Base-by-base conservation (phyloP, 192 early-diverging fungal genomes). In the Coemansia sp. region DNA sequence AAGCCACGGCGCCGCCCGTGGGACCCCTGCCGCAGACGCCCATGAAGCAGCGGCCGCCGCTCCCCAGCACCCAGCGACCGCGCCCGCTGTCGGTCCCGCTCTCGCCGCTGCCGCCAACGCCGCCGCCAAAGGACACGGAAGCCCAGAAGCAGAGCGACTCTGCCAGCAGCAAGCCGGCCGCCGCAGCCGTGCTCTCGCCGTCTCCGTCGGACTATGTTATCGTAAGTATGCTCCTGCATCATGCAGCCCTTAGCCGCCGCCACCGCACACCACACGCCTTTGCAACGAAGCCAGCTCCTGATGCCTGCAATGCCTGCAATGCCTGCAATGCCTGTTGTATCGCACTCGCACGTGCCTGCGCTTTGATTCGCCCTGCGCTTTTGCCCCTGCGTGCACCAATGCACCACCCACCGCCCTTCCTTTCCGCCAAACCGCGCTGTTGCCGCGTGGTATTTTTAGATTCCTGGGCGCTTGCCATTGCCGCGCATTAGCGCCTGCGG, bases 151-250 rank as follows among this genome's bases (percentile, higher is more conserved):
- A 47, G 5, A 34, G 28, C 8, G 46, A 4, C 13, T 13, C 1
- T 28, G 6, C 9, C 28, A 46, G 27, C 25, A 24, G 11, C 46
- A 33, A 6, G 1, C 3, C 30, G 22, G 28, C 22, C n/a, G 3
- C 25, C 20, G 30, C 29, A 8, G 28, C 46, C 29, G 46, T 47
- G 30, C 17, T 11, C 11, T 47, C 46, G 46, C 29, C 46, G 8
- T 34, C 25, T 8, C 29, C 46, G 46, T 47, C 46, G 18, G 46
- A 47, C 18, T 47, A 34, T 47, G 32, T 47, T 34, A 47, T 47
- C 46, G 46, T 47, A 47, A 47, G 46, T 47, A 47, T 15, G 18
- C n/a, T n/a, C n/a, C n/a, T n/a, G n/a, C n/a, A n/a, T n/a, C n/a
- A n/a, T n/a, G n/a, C n/a, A n/a, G n/a, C n/a, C n/a, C n/a, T n/a